Base-by-base conservation (phyloP, 2,329 filamentous ascomycete genomes). In the Seiridium unicorne region DNA sequence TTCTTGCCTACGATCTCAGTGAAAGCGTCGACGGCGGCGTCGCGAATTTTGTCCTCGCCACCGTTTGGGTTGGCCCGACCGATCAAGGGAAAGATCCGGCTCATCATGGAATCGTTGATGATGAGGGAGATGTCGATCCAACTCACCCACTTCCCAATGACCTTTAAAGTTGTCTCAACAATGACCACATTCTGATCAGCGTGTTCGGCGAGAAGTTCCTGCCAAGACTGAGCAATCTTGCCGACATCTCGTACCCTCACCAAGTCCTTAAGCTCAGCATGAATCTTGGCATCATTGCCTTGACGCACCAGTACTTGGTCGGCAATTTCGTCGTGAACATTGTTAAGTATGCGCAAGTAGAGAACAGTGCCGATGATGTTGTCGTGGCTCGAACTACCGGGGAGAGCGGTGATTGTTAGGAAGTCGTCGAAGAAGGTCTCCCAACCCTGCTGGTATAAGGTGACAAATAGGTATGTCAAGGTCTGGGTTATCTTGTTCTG, bases 401-500 rank as follows among this genome's bases (percentile, higher is more conserved):
- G 79, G 35, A 83, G 77, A 61, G 84, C 85, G 5, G 93, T 92
- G 66, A 99, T 77, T 60, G 84, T 83, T 63, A 95, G 81, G 67
- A 98, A 91, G 72, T 99, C 95, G 69, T 96, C 91, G 72, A 99
- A 88, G 76, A 97, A 98, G 61, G 81, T 86, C 69, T 91, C 85
- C 95, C 95, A 99, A 44, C 90, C 90, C 57, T 89, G 86, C 57
- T 87, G 87, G 75, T 99, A 99, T 58, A 96, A 83, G 10, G 89
- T 87, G 42, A 92, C 90, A 75, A 99, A 99, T 55, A 99, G 87
- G 71, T 92, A 95, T 8, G 95, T 99, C 68, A 99, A 80, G 10
- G 93, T 97, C 78, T 99, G 95, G 51, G 94, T 93, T 66, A 99
- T 86, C 78, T 99, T 99, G 79, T 98, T 99, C 77, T 98, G 94